Evolutionary conservation across 495 filamentous ascomycete species (phyloP).

Genomic region (Wilcoxina mikolae): DNA sequence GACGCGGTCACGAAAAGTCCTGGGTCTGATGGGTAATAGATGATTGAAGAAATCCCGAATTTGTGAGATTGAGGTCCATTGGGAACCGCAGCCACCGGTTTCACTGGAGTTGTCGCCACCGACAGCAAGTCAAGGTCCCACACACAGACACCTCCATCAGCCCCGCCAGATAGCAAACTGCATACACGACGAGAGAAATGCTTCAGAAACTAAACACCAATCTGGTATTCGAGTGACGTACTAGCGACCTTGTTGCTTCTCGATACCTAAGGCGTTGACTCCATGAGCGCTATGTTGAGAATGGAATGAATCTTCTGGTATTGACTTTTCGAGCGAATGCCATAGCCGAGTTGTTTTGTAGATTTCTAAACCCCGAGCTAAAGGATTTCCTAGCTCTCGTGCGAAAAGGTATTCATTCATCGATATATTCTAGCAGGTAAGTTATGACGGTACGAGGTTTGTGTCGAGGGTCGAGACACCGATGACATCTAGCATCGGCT

Average conservation of each 20-base stretch:
- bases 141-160: conserved; percentile 59
- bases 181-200: background rate
- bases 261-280: conserved; percentile 17
- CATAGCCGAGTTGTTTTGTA: conserved; percentile 11
- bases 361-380: conserved; percentile 1
- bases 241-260: conserved; percentile 15
- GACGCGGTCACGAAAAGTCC: conserved; percentile 66
- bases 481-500: no score
- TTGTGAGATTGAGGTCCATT: conserved; percentile 42
- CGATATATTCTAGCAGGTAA: background rate
- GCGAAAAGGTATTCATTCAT: conserved; percentile 18
- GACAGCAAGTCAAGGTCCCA: conserved; percentile 57
- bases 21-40: conserved; percentile 78
- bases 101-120: background rate
- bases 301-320: conserved; percentile 1
- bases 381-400: conserved; percentile 16
- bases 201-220: background rate
- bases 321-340: conserved; percentile 10
- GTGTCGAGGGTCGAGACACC: no score
- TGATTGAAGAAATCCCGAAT: conserved; percentile 68
- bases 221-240: conserved; percentile 6
- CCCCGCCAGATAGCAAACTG: conserved; percentile 69
- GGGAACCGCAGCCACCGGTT: conserved; percentile 9
- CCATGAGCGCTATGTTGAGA: background rate
- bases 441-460: no score